Percentiles rank a stretch among this genome's conserved stretches.
phyloP scores from a whole-genome alignment of 139 green algal species.

The Chlorella ohadii region DNA sequence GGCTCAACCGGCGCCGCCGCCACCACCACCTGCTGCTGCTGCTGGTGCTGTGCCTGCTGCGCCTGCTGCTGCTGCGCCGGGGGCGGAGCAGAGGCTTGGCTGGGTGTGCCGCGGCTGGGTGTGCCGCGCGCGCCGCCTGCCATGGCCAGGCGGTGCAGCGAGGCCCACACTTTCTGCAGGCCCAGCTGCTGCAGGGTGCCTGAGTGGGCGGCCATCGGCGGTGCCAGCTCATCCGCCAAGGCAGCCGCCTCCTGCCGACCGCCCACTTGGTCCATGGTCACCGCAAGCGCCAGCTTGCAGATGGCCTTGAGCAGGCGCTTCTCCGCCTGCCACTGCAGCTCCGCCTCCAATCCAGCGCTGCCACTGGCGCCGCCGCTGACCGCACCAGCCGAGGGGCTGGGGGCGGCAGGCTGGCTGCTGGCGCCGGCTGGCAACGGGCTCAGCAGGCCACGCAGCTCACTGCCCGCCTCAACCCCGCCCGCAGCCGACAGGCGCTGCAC shows the following conservation, averaged over 20 bases:
- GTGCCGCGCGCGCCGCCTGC: not conserved
- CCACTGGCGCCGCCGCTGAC: not conserved
- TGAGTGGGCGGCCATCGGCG: not conserved
- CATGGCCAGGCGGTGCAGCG: conserved; percentile 32
- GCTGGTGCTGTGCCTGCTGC: conserved; percentile 2
- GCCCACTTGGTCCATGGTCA: conserved; percentile 49
- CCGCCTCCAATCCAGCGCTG: not conserved
- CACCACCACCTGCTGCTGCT: not conserved
- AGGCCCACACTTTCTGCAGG: conserved; percentile 38
- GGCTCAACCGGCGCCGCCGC: not conserved
- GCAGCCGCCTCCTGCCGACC: conserved; percentile 4
- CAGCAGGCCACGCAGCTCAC: not conserved
- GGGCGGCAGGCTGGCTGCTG: not conserved
- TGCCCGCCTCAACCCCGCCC: not conserved
- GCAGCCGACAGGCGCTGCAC: conserved; percentile 10
- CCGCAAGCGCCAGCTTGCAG: conserved; percentile 48
- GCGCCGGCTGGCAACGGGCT: not conserved
- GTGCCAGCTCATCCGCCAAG: conserved; percentile 28
- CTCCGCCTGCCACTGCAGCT: conserved; percentile 27
- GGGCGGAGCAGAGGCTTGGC: not conserved
- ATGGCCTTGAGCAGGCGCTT: conserved; percentile 38
- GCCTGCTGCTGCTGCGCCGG: not conserved
- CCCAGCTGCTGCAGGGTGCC: conserved; percentile 25
- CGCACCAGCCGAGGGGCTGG: not conserved
- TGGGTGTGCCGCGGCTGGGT: not conserved